A percentile compares a stretch with the other conserved stretches of the same genome.
Evolutionary conservation across 2,329 filamentous ascomycete species (phyloP).

Genomic region (Epichloe elymi): DNA sequence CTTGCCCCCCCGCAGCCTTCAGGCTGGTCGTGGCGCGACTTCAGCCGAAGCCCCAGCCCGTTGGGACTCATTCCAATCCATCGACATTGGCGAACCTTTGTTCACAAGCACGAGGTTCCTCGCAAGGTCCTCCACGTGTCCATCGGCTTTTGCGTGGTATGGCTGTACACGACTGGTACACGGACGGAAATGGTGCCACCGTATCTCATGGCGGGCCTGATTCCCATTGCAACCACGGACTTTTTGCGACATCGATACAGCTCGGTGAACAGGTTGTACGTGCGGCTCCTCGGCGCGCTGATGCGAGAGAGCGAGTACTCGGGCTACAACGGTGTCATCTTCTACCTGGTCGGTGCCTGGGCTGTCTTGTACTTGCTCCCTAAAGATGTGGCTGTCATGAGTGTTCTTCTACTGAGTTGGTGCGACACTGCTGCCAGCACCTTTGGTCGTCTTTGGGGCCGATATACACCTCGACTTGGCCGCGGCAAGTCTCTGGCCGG

Average conservation of each 20-base stretch:
- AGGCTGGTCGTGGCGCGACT: constrained; percentile 70
- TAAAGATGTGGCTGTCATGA: constrained; percentile 85
- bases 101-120: constrained; percentile 94
- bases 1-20: constrained; percentile 51
- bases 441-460: constrained; percentile 78
- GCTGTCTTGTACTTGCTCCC: constrained; percentile 74
- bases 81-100: constrained; percentile 76
- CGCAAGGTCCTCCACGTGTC: constrained; percentile 89
- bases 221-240: constrained; percentile 76
- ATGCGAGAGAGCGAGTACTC: constrained; percentile 96
- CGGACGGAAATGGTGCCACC: constrained; percentile 71
- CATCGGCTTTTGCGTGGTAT: constrained; percentile 86
- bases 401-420: constrained; percentile 85
- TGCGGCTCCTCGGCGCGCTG: constrained; percentile 68
- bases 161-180: constrained; percentile 68
- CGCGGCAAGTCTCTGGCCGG: constrained; percentile 86
- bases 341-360: constrained; percentile 87
- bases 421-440: constrained; percentile 96
- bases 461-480: constrained; percentile 75
- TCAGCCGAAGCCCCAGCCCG: constrained; percentile 85
- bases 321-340: constrained; percentile 94
- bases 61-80: constrained; percentile 93
- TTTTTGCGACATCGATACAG: constrained; percentile 71
- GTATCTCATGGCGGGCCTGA: constrained; percentile 63
- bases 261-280: constrained; percentile 76